Evolutionary conservation across 2,329 filamentous ascomycete genomes (phyloP).

Genomic region (Claviceps capensis): DNA sequence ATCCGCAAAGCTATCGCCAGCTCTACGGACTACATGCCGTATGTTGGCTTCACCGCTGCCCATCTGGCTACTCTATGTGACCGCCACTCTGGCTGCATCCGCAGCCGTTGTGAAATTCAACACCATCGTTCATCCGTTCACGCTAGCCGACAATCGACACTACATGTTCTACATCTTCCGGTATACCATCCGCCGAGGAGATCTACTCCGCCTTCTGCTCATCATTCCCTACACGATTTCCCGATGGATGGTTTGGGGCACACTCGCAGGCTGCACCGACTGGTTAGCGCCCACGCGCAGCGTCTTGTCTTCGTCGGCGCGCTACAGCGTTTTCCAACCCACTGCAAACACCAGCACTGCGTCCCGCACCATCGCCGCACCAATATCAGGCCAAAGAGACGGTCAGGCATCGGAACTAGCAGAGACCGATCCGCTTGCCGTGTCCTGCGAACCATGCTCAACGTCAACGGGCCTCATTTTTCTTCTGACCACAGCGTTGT

Average conservation of each 20-base stretch:
- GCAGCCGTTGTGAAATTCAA: conserved; percentile 55
- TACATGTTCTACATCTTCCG: conserved; percentile 97
- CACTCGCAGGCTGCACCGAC: conserved; percentile 35
- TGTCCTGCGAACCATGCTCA: conserved; percentile 19
- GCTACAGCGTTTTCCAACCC: not conserved
- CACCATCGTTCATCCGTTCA: conserved; percentile 92
- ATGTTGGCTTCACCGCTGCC: conserved; percentile 19
- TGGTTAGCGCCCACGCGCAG: conserved; percentile 9
- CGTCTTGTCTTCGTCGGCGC: not conserved
- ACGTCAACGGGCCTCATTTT: conserved; percentile 42
- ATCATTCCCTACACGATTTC: conserved; percentile 57
- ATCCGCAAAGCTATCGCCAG: conserved; percentile 5
- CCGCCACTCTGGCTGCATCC: conserved; percentile 23
- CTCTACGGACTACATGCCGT: conserved; percentile 2
- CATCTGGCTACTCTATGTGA: conserved; percentile 22
- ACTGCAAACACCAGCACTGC: conserved; percentile 17
- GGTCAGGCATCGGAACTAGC: conserved; percentile 8
- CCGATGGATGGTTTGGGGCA: conserved; percentile 53
- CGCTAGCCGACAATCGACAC: conserved; percentile 88
- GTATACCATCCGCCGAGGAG: conserved; percentile 56
- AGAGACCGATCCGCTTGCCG: conserved; percentile 13
- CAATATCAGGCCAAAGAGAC: not conserved
- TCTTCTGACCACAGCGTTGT: conserved; percentile 58
- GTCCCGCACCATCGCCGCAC: conserved; percentile 9
- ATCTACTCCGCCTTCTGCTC: conserved; percentile 50